phyloP scores from a whole-genome alignment of 73 alveolate species.

The Paramecium primaurelia region DNA sequence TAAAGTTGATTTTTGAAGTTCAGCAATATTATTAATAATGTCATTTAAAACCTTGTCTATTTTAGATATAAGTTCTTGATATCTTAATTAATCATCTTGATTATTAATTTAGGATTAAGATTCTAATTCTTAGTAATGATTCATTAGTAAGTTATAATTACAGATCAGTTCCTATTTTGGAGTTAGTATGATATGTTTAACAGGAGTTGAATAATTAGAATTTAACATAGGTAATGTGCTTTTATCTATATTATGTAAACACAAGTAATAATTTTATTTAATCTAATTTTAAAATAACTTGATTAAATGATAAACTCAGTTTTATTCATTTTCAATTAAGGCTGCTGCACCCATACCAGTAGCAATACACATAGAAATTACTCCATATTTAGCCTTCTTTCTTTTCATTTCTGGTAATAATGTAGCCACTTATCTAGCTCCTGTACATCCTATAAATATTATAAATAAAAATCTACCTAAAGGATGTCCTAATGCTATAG shows the following conservation, averaged over 20 bases:
- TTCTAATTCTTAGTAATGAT: neutral
- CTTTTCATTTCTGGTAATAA: slow-evolving; percentile 97
- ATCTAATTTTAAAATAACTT: neutral
- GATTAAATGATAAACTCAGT: neutral
- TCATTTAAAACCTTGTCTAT: neutral
- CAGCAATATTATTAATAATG: neutral
- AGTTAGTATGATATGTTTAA: neutral
- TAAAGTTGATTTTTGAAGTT: neutral
- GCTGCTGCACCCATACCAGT: slow-evolving; percentile 99
- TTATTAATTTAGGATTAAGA: neutral
- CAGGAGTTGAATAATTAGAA: neutral
- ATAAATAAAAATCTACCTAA: slow-evolving; percentile 66
- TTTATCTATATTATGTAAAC: neutral
- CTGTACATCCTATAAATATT: slow-evolving; percentile 85
- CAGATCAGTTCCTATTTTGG: neutral
- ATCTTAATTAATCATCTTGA: neutral
- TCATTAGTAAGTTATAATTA: neutral
- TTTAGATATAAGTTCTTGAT: neutral
- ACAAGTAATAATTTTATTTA: neutral
- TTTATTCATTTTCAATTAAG: slow-evolving; percentile 91
- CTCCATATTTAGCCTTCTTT: slow-evolving; percentile 96
- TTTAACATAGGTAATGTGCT: neutral
- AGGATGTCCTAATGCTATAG: slow-evolving; percentile 99
- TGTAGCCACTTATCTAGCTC: slow-evolving; percentile 98
- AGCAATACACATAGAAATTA: slow-evolving; percentile 99